phyloP scores from a whole-genome alignment of 805 yeast species.

The Starmera quercuum region DNA sequence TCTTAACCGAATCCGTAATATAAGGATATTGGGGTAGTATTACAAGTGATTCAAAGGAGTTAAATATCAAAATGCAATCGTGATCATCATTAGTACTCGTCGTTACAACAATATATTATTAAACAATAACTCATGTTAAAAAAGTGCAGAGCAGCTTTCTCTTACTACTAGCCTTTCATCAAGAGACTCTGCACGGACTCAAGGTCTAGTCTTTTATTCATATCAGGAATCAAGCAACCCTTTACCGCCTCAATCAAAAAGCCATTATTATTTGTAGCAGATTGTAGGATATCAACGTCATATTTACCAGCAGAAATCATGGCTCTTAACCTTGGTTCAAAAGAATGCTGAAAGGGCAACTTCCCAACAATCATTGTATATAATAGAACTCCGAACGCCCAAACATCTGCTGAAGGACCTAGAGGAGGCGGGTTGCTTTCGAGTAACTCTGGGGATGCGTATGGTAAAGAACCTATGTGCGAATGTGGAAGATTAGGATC shows the following conservation, averaged over 20 bases:
- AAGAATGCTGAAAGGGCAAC: conserved; percentile 79
- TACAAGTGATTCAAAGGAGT: too few species aligned
- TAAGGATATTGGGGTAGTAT: too few species aligned
- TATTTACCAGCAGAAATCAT: conserved; percentile 64
- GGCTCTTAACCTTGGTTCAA: conserved; percentile 70
- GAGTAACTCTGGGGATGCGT: conserved; percentile 84
- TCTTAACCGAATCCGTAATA: too few species aligned
- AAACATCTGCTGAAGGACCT: conserved; percentile 70
- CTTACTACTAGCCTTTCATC: too few species aligned
- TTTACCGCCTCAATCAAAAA: conserved; percentile 28
- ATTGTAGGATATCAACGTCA: conserved; percentile 37
- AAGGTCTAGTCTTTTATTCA: conserved; percentile 44
- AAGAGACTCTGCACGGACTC: neutral
- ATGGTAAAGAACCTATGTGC: conserved; percentile 85
- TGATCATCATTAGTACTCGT: too few species aligned
- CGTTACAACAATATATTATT: too few species aligned
- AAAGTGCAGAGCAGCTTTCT: too few species aligned
- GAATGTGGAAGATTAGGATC: conserved; percentile 39
- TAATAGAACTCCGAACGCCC: conserved; percentile 83
- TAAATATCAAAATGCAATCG: too few species aligned
- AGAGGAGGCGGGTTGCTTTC: conserved; percentile 50
- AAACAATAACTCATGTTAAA: too few species aligned
- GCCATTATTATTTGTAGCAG: conserved; percentile 26
- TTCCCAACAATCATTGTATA: conserved; percentile 68
- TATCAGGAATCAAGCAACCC: conserved; percentile 48